These are phyloP conservation scores for Leonotis leonurus DNA, from an alignment of 257 asterid species.

Conservation along the genomic window DNA sequence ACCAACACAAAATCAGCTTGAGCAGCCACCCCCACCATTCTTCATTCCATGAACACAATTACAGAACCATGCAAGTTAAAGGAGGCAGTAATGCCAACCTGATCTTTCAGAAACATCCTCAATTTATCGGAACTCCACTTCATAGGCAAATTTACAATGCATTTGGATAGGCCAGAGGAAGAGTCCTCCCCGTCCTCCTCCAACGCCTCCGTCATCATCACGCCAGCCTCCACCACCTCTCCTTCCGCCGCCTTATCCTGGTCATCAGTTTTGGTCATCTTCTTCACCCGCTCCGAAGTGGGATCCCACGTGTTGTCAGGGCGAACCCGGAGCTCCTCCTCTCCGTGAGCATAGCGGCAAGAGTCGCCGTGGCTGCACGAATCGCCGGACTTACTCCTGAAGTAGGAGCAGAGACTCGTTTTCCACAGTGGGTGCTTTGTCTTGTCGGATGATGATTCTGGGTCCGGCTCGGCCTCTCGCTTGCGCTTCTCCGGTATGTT, in stretches of 20 bases:
- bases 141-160: conserved; percentile 82
- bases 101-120: conserved; percentile 51
- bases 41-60: not conserved
- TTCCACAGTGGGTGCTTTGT: conserved; percentile 64
- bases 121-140: conserved; percentile 75
- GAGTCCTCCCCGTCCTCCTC: conserved; percentile 39
- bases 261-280: conserved; percentile 43
- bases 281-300: conserved; percentile 78
- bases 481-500: conserved; percentile 52
- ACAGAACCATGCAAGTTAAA: not conserved
- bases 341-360: conserved; percentile 86
- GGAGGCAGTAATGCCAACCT: conserved; percentile 30
- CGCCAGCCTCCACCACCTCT: conserved; percentile 25
- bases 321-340: conserved; percentile 68
- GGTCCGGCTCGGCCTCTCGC: conserved; percentile 36
- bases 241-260: conserved; percentile 17
- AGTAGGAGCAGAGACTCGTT: conserved; percentile 85
- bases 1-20: not conserved
- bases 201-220: conserved; percentile 88
- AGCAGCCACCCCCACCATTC: not conserved
- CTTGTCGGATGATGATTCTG: conserved; percentile 17
- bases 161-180: conserved; percentile 50
- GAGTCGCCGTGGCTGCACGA: conserved; percentile 75
- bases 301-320: conserved; percentile 96
- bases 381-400: conserved; percentile 40